Base-by-base conservation (phyloP, 2,329 filamentous ascomycete species). In the Aaosphaeria pasadenensis region DNA sequence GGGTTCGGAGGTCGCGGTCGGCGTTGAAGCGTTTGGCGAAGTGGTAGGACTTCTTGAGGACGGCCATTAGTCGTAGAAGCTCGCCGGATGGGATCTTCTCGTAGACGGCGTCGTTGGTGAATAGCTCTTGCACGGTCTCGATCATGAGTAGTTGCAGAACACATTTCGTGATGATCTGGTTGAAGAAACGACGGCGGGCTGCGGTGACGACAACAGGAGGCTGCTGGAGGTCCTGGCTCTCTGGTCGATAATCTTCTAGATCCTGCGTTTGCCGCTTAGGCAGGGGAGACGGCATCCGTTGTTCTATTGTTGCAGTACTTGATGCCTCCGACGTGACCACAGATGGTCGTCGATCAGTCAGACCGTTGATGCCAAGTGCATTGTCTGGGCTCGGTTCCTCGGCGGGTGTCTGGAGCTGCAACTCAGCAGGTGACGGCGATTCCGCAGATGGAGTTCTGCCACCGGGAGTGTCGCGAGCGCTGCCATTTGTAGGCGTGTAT, bases 131-230 rank as follows among this genome's bases (percentile, higher is more conserved):
- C 39, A 99, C 95, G 0, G 95, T 99, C 71, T 99, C 95, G 60
- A 99, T 99, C 91, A 99, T 99, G 55, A 99, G 84, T 2, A 99
- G 82, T 71, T 99, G 95, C 6, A 99, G 78, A 4, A 99, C 95
- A 67, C 94, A 99, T 57, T 95, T 92, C 11, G 92, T 96, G 71
- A 99, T 99, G 70, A 99, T 99, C 58, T 92, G 89, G 74, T 99
- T 99, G 80, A 99, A 99, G 77, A 96, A 96, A 45, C 91, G 87
- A 33, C 94, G 84, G 29, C 94, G 88, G 0, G 94, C 91, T 2
- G 91, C 90, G 1, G 94, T 97, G 5, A 99, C 92, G 1, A 95
- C 88, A 5, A 96, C 82, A 0, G 92, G 90, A 50, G 95, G 90
- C 69, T 94, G 89, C 67, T 95, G 91, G 11, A 91, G 77, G 46